Percentiles rank a stretch among this genome's conserved stretches.
These are phyloP conservation scores for Ilex asprella DNA, from an alignment of 257 asterid genomes.

Conservation along the genomic window DNA sequence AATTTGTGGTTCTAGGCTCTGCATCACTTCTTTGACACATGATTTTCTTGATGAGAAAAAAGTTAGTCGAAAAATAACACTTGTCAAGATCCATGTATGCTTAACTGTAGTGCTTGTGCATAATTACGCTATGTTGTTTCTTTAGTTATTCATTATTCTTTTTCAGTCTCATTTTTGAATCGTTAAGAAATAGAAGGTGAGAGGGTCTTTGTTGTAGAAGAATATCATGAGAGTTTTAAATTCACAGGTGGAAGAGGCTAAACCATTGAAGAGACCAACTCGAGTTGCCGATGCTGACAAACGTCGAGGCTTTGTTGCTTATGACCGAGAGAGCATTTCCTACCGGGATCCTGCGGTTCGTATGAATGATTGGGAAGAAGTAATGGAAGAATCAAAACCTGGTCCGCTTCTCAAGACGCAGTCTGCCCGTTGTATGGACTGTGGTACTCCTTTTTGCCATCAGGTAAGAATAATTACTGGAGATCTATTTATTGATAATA, in stretches of 20 bases:
- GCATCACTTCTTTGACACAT: background rate
- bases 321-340: conserved; percentile 81
- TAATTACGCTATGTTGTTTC: no score
- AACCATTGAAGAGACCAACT: conserved; percentile 52
- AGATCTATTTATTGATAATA: background rate
- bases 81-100: no score
- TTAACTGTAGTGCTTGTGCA: no score
- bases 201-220: no score
- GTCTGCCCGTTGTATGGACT: conserved; percentile 99
- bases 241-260: conserved; percentile 50
- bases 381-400: conserved; percentile 73
- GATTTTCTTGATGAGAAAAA: background rate
- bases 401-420: conserved; percentile 89
- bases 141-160: no score
- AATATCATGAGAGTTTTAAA: conserved; percentile 6
- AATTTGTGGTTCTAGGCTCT: background rate
- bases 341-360: conserved; percentile 81
- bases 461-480: conserved; percentile 44
- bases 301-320: conserved; percentile 85
- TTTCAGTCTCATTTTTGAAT: no score
- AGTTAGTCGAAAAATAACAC: no score
- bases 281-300: conserved; percentile 68
- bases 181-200: no score
- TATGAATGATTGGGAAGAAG: conserved; percentile 89
- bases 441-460: conserved; percentile 98